Evolutionary conservation across 371 early-diverging fungal species (phyloP).

Genomic region (Lichtheimia ornata): DNA sequence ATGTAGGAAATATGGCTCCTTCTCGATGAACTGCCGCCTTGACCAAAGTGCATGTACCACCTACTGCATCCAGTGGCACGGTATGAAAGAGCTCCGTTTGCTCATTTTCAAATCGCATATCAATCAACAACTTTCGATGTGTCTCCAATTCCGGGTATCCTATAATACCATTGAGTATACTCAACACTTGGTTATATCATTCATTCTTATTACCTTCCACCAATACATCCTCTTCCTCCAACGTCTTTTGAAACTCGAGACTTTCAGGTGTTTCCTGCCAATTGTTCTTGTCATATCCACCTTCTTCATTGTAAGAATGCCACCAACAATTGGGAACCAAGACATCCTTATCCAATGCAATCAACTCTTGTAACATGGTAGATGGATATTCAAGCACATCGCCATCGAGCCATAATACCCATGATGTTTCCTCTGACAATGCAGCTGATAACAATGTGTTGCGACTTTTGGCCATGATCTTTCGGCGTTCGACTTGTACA

Average conservation of each 20-base stretch:
- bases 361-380: constrained; percentile 52
- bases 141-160: constrained; percentile 46
- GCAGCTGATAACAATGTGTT: constrained; percentile 61
- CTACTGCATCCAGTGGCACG: constrained; percentile 63
- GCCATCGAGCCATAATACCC: constrained; percentile 77
- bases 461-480: constrained; percentile 64
- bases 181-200: not conserved
- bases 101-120: constrained; percentile 37
- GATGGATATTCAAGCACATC: constrained; percentile 66
- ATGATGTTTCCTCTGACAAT: constrained; percentile 54
- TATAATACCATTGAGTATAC: constrained; percentile 7
- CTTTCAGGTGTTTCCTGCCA: constrained; percentile 65
- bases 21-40: constrained; percentile 68
- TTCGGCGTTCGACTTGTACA: constrained; percentile 58
- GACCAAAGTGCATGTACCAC: constrained; percentile 66
- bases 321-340: constrained; percentile 60
- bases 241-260: constrained; percentile 40
- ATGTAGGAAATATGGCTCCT: constrained; percentile 68
- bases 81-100: constrained; percentile 21
- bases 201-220: constrained; percentile 25
- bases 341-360: constrained; percentile 59
- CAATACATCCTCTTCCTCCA: constrained; percentile 31
- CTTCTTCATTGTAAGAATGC: constrained; percentile 46
- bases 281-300: constrained; percentile 57
- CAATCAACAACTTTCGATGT: constrained; percentile 47